Percentiles rank a stretch among this genome's conserved stretches.
Conservation (phyloP, 2,329 filamentous ascomycete genomes). For the Botrytis deweyae region DNA sequence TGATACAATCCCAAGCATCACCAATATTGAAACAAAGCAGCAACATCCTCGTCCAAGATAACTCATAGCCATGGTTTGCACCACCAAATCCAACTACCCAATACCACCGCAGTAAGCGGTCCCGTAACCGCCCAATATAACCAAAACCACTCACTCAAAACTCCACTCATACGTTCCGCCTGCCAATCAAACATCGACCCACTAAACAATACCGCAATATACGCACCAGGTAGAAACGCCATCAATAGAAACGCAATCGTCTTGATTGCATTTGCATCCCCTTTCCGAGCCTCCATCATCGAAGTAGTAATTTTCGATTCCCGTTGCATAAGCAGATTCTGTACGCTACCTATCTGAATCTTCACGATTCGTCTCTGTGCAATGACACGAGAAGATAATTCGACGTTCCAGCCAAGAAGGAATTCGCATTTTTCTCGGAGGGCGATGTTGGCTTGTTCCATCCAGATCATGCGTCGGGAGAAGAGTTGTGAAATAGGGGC, state of each 20-base stretch:
- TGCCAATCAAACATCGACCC: constrained; percentile 18
- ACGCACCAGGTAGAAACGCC: background rate
- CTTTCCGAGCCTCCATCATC: background rate
- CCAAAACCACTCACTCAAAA: constrained; percentile 19
- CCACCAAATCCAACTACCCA: constrained; percentile 5
- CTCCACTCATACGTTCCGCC: background rate
- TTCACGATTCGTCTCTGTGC: constrained; percentile 12
- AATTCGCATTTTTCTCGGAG: constrained; percentile 13
- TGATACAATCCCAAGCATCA: background rate
- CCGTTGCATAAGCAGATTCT: background rate
- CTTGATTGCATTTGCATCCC: constrained; percentile 1
- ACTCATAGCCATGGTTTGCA: background rate
- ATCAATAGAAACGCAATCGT: background rate
- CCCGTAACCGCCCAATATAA: constrained; percentile 15
- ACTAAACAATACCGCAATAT: constrained; percentile 5
- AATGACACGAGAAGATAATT: background rate
- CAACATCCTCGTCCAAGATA: background rate
- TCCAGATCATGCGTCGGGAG: background rate
- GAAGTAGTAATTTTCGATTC: constrained; percentile 8
- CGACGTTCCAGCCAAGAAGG: constrained; percentile 8
- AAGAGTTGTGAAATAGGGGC: background rate
- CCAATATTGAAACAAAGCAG: background rate
- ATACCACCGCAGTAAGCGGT: background rate
- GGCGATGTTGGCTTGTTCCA: constrained; percentile 2
- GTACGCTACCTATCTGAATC: background rate